phyloP scores from a whole-genome alignment of 1,284 basidiomycete species.

The Puccinia novopanici region DNA sequence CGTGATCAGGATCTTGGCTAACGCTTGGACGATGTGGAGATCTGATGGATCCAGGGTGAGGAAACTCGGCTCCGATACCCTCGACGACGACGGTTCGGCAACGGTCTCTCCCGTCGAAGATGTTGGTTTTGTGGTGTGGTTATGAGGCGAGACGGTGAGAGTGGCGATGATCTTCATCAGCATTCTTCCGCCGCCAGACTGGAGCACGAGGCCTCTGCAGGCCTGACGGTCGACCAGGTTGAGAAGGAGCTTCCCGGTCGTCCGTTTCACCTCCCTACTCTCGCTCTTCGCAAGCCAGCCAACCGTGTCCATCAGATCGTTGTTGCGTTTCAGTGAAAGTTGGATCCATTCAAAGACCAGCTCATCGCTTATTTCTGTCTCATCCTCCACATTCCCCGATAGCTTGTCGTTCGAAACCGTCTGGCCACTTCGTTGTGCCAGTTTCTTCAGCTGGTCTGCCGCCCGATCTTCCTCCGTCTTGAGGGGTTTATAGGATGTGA shows the following conservation, averaged over 20 bases:
- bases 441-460: constrained; percentile 53
- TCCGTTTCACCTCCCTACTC: constrained; percentile 58
- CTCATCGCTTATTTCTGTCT: constrained; percentile 66
- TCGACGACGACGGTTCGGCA: too few species aligned
- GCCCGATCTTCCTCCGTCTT: constrained; percentile 71
- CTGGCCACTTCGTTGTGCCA: constrained; percentile 52
- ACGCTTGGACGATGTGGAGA: constrained; percentile 76
- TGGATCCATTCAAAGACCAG: constrained; percentile 66
- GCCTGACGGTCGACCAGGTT: constrained; percentile 74
- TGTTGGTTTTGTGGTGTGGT: neutral
- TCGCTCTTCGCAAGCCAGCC: constrained; percentile 61
- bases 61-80: too few species aligned
- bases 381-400: constrained; percentile 61
- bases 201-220: constrained; percentile 75
- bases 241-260: constrained; percentile 66
- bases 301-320: constrained; percentile 67
- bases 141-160: constrained; percentile 32
- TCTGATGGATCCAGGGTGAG: constrained; percentile 59
- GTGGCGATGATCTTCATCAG: constrained; percentile 67
- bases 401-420: constrained; percentile 49
- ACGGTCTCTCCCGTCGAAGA: too few species aligned
- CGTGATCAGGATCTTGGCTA: constrained; percentile 90
- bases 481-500: constrained; percentile 70
- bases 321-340: constrained; percentile 65
- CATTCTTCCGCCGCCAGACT: constrained; percentile 77